phyloP scores from a whole-genome alignment of 2,329 filamentous ascomycete genomes.

The Colletotrichum costaricense region DNA sequence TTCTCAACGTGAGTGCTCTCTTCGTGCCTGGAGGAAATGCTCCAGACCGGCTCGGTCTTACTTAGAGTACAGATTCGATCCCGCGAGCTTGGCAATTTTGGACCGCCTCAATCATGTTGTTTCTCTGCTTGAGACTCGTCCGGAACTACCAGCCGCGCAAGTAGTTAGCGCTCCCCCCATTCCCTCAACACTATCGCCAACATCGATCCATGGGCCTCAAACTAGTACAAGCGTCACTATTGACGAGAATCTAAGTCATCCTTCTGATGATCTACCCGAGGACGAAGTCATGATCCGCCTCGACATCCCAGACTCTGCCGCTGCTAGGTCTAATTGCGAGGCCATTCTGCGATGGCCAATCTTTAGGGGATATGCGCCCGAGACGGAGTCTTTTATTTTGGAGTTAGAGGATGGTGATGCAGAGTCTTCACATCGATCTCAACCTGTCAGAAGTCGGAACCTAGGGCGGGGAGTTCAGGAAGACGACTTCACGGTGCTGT shows the following conservation, averaged over 20 bases:
- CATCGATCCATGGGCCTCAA: not conserved
- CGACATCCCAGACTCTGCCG: constrained; percentile 32
- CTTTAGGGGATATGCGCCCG: constrained; percentile 39
- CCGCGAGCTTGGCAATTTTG: constrained; percentile 49
- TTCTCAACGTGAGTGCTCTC: constrained; percentile 38
- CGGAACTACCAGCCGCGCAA: not conserved
- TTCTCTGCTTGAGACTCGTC: constrained; percentile 36
- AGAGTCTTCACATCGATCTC: constrained; percentile 19
- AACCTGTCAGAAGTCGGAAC: not conserved
- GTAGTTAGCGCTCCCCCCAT: not conserved
- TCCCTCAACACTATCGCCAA: not conserved
- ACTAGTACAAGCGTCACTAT: not conserved
- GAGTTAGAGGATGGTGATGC: constrained; percentile 34
- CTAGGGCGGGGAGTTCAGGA: constrained; percentile 40
- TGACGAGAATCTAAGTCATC: not conserved
- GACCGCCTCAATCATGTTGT: constrained; percentile 43
- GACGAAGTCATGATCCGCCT: constrained; percentile 24
- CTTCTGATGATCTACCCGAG: not conserved
- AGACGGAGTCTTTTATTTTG: constrained; percentile 36
- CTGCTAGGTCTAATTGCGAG: constrained; percentile 38
- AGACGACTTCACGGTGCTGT: constrained; percentile 42
- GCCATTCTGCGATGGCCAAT: constrained; percentile 45
- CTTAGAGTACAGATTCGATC: constrained; percentile 44
- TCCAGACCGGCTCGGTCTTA: not conserved
- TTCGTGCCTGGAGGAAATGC: not conserved